These are phyloP conservation scores for Pyrenochaeta sp. DNA, from an alignment of 2,329 filamentous ascomycete species.

Conservation along the genomic window DNA sequence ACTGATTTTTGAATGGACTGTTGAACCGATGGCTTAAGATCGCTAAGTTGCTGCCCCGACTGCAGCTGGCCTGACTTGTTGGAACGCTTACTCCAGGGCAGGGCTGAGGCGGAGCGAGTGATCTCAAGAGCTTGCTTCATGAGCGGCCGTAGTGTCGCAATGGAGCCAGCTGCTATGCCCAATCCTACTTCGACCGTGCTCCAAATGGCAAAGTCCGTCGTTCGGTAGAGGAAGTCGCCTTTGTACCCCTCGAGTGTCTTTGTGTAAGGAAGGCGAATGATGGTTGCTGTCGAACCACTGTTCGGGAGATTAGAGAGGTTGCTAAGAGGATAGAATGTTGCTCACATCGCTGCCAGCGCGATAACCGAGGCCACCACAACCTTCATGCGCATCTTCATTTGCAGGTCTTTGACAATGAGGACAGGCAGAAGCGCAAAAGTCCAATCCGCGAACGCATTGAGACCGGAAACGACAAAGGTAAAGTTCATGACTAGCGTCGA, in stretches of 20 bases:
- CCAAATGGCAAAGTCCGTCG: conserved; percentile 44
- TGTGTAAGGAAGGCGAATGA: conserved; percentile 41
- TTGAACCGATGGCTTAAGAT: conserved; percentile 17
- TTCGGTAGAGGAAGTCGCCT: conserved; percentile 42
- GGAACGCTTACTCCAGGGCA: conserved; percentile 27
- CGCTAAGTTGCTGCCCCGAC: conserved; percentile 18
- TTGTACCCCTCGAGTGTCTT: conserved; percentile 32
- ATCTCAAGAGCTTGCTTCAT: conserved; percentile 25
- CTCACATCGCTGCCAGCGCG: conserved; percentile 53
- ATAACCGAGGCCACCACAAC: conserved; percentile 62
- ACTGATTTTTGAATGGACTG: conserved; percentile 20
- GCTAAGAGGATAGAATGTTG: neutral
- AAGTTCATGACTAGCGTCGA: conserved; percentile 60
- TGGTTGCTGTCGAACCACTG: conserved; percentile 50
- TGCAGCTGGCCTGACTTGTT: conserved; percentile 10
- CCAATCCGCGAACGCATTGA: conserved; percentile 42
- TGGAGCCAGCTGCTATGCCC: conserved; percentile 38
- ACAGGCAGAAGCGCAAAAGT: conserved; percentile 47
- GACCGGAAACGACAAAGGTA: conserved; percentile 51
- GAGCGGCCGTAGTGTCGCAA: conserved; percentile 38
- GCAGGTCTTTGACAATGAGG: conserved; percentile 62
- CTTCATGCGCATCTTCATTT: conserved; percentile 64
- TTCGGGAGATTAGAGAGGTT: conserved; percentile 11
- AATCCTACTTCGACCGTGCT: conserved; percentile 38
- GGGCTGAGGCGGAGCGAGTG: conserved; percentile 18